Evolutionary conservation across 768 basidiomycete genomes (phyloP).

Genomic region (Dioszegia aurantiaca): DNA sequence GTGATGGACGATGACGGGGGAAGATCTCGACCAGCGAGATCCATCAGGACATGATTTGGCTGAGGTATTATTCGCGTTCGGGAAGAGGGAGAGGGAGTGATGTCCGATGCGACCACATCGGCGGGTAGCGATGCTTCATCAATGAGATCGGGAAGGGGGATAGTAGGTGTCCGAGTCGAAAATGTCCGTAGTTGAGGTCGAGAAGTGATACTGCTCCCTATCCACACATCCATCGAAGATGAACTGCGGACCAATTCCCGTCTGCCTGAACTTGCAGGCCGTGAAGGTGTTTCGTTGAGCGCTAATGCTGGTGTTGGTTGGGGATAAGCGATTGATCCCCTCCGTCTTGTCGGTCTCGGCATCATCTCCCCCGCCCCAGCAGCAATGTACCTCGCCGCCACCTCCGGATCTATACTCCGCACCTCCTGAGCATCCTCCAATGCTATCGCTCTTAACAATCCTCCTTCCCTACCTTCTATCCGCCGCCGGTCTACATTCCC

Average conservation of each 20-base stretch:
- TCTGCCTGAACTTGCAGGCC: neutral
- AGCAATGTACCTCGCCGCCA: conserved; percentile 5
- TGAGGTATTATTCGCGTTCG: conserved; percentile 16
- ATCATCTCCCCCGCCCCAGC: conserved; percentile 6
- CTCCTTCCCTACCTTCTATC: conserved; percentile 20
- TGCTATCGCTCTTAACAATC: conserved; percentile 10
- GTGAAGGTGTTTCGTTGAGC: neutral
- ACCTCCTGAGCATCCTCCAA: conserved; percentile 8
- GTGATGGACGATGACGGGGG: conserved; percentile 15
- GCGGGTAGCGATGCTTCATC: neutral
- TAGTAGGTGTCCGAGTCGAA: conserved; percentile 11
- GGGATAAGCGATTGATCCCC: conserved; percentile 8
- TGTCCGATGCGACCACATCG: conserved; percentile 1
- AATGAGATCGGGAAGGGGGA: conserved; percentile 13
- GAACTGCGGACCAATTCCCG: conserved; percentile 11
- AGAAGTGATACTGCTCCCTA: neutral
- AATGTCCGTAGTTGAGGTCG: conserved; percentile 19
- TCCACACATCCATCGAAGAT: conserved; percentile 8
- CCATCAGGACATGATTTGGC: conserved; percentile 37
- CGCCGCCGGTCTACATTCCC: conserved; percentile 3
- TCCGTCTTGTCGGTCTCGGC: neutral
- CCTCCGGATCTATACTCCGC: neutral
- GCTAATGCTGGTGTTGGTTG: neutral
- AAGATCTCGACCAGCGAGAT: conserved; percentile 37
- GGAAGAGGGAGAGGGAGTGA: conserved; percentile 8